Conservation (phyloP, 2,329 filamentous ascomycete species). For the Beauveria sp. region DNA sequence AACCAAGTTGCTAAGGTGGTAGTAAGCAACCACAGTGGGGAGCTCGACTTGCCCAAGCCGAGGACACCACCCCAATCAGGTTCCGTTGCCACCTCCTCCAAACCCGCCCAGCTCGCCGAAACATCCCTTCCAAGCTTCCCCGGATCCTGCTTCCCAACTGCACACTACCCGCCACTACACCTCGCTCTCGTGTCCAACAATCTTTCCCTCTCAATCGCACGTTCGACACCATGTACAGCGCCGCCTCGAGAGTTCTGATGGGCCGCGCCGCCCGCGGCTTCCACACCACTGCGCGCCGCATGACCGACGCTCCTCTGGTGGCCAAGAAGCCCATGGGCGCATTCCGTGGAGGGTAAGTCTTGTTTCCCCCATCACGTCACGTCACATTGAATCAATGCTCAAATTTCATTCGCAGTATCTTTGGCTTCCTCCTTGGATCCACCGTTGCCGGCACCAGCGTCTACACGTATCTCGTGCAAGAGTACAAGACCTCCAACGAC, state of each 20-base stretch:
- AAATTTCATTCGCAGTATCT: constrained; percentile 49
- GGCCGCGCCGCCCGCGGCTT: constrained; percentile 37
- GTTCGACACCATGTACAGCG: neutral
- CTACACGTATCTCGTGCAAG: constrained; percentile 88
- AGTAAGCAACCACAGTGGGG: neutral
- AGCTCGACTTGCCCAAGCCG: neutral
- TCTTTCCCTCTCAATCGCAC: constrained; percentile 29
- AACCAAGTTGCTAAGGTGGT: too few species aligned
- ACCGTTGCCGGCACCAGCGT: constrained; percentile 71
- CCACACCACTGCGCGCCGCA: constrained; percentile 42
- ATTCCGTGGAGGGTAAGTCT: constrained; percentile 52
- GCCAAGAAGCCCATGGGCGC: constrained; percentile 52
- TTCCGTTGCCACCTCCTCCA: constrained; percentile 3
- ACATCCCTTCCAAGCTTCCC: neutral
- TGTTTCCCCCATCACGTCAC: neutral
- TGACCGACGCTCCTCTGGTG: constrained; percentile 41
- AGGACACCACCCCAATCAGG: constrained; percentile 13
- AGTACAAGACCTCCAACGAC: constrained; percentile 91
- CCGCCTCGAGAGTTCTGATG: constrained; percentile 36
- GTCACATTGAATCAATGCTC: neutral
- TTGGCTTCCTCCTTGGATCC: constrained; percentile 85
- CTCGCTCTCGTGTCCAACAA: neutral
- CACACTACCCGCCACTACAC: neutral
- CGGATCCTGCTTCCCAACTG: neutral
- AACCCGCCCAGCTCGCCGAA: neutral